Percentiles rank a stretch among this genome's conserved stretches.
phyloP scores from a whole-genome alignment of 345 rosid genomes.

The Melastoma malabathricum region DNA sequence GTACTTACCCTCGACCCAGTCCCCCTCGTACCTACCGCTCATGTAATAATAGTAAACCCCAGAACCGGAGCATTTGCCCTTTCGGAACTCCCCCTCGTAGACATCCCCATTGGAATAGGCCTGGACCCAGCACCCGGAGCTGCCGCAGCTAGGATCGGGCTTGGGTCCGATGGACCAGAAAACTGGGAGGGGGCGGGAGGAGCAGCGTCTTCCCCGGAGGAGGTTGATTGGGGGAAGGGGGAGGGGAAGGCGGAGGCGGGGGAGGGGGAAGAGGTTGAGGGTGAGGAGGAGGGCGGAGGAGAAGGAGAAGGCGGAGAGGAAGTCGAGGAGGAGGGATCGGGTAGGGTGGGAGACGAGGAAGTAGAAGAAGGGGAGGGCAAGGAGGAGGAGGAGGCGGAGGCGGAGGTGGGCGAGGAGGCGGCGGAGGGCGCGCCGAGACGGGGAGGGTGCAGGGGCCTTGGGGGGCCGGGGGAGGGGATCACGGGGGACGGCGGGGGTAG shows the following conservation, averaged over 20 bases:
- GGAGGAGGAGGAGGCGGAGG: slow-evolving; percentile 48
- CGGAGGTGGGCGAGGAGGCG: slow-evolving; percentile 42
- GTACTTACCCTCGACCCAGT: slow-evolving; percentile 89
- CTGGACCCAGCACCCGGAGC: slow-evolving; percentile 88
- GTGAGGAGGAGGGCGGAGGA: slow-evolving; percentile 65
- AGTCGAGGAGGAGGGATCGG: slow-evolving; percentile 68
- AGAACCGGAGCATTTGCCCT: slow-evolving; percentile 77
- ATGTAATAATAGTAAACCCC: slow-evolving; percentile 84
- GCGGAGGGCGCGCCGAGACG: slow-evolving; percentile 34
- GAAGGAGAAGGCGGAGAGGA: slow-evolving; percentile 72
- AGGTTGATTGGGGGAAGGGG: slow-evolving; percentile 72
- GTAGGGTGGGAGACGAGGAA: slow-evolving; percentile 73
- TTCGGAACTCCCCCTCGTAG: slow-evolving; percentile 79
- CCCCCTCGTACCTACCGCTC: slow-evolving; percentile 91
- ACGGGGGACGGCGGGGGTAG: slow-evolving; percentile 25
- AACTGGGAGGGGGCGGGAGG: slow-evolving; percentile 45
- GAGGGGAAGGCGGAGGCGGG: slow-evolving; percentile 62
- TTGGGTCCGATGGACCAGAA: slow-evolving; percentile 92
- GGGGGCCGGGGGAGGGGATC: slow-evolving; percentile 45
- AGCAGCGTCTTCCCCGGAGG: no score
- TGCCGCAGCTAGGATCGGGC: slow-evolving; percentile 33
- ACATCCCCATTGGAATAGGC: slow-evolving; percentile 80
- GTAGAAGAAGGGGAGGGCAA: slow-evolving; percentile 66
- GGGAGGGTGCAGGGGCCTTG: slow-evolving; percentile 22
- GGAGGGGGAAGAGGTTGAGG: slow-evolving; percentile 66